A percentile compares a stretch with the other conserved stretches of the same genome.
These are phyloP conservation scores for Chlamydomonas sp. DNA, from an alignment of 139 green algal genomes.

Conservation along the genomic window DNA sequence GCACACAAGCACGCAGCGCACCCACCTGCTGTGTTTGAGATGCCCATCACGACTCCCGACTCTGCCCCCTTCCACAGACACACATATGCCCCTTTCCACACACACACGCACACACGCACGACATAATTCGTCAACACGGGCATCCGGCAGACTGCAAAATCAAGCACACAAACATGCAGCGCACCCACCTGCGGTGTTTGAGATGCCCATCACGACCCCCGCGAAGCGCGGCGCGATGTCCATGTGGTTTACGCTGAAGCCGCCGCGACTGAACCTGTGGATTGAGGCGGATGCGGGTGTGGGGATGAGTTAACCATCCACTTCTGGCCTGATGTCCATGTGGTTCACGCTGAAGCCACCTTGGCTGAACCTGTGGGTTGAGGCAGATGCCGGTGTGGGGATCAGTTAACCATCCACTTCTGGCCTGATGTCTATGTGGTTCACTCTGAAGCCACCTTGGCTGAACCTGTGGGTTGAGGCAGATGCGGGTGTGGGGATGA, in stretches of 20 bases:
- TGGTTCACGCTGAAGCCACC: conserved; percentile 94
- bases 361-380: conserved; percentile 62
- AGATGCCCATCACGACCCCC: conserved; percentile 91
- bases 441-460: conserved; percentile 88
- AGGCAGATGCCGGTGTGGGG: too few species aligned
- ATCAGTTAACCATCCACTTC: too few species aligned
- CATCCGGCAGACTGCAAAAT: too few species aligned
- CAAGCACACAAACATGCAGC: background rate
- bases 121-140: too few species aligned
- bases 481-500: too few species aligned
- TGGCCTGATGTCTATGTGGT: conserved; percentile 98
- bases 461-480: conserved; percentile 64
- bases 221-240: conserved; percentile 94
- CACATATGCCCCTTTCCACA: too few species aligned
- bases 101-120: too few species aligned
- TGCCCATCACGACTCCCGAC: too few species aligned
- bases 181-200: conserved; percentile 72
- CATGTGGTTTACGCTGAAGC: conserved; percentile 95
- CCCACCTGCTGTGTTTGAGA: conserved; percentile 72
- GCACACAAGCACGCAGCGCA: too few species aligned
- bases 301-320: too few species aligned
- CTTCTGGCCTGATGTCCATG: conserved; percentile 98
- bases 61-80: too few species aligned
- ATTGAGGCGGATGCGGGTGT: too few species aligned
- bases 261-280: conserved; percentile 72